Evolutionary conservation across 768 basidiomycete genomes (phyloP), one percentile per base, ranked within the genome.

Genomic region (Krasilnikovozyma curviuscula): DNA sequence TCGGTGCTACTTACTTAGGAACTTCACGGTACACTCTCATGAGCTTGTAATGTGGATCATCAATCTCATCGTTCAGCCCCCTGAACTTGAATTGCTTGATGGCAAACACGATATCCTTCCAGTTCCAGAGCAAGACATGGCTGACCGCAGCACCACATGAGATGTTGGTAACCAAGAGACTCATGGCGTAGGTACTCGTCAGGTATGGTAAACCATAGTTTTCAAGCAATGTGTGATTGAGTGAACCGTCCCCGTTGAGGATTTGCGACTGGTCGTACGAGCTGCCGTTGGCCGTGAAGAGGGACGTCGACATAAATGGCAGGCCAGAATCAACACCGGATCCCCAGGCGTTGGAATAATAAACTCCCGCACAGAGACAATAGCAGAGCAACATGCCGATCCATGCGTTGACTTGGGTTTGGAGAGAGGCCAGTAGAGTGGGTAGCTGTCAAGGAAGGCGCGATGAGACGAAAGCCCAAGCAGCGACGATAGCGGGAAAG

Each of bases 341-440:
- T n/a, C n/a, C n/a, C 62, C 72, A 72, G 4, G 66, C 61, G 54
- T 72, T 68, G 24, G 56, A 46, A 72, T 71, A 69, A 70, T 70
- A 75, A 12, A 75, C 56, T 14, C 70, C 58, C 12, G 69, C 69
- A 1, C 41, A 25, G 7, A 69, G 59, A 46, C 69, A 53, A 55
- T 71, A 71, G 19, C 72, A 71, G 16, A 73, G 55, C 6, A 61
- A 68, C 67, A 73, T 69, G 33, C 74, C 76, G 19, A 69, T 59
- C 45, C 37, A 35, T 25, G 40, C 42, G 5, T n/a, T 24, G 28
- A 32, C 40, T 70, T 70, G 73, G 0, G 73, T 74, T 53, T 71
- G 69, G 41, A 73, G 65, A 6, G 73, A 6, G 73, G 73, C 73
- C 73, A 74, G 8, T 71, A 69, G 6, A 75, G 61, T 0, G 73